Percentiles rank a stretch among this genome's conserved stretches.
Conservation (phyloP, 164 flowering plant species). For the Pachysandra terminalis region DNA sequence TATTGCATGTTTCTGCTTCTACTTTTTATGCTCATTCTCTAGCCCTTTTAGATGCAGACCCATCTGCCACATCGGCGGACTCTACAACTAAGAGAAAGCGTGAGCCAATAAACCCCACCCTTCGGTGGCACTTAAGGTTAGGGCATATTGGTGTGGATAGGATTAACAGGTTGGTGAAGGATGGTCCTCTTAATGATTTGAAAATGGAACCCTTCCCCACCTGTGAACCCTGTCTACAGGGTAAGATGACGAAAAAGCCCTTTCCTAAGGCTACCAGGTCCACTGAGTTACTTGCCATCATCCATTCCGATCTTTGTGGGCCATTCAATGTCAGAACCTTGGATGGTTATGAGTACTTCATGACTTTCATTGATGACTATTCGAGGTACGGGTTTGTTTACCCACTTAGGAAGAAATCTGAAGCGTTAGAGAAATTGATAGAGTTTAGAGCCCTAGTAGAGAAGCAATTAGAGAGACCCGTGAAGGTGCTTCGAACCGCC, state of each 20-base stretch:
- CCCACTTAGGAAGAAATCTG: background rate
- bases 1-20: no score
- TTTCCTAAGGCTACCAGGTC: conserved; percentile 1
- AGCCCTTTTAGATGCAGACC: no score
- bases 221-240: conserved; percentile 13
- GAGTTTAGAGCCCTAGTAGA: background rate
- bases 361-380: conserved; percentile 8
- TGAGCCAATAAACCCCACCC: background rate
- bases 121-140: conserved; percentile 5
- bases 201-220: background rate
- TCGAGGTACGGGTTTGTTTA: conserved; percentile 10
- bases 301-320: conserved; percentile 7
- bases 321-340: background rate
- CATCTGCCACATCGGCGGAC: no score
- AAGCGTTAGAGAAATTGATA: conserved; percentile 8
- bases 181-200: background rate
- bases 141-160: conserved; percentile 6
- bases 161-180: background rate
- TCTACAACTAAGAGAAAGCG: background rate
- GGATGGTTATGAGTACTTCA: conserved; percentile 1
- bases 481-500: background rate
- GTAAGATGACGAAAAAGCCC: conserved; percentile 9
- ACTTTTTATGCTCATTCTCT: no score
- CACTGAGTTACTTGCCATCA: background rate
- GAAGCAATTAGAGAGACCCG: conserved; percentile 13